Percentiles rank a stretch among this genome's conserved stretches.
These are phyloP conservation scores for Glycine soja DNA, from an alignment of 306 rosid genomes.

Conservation along the genomic window DNA sequence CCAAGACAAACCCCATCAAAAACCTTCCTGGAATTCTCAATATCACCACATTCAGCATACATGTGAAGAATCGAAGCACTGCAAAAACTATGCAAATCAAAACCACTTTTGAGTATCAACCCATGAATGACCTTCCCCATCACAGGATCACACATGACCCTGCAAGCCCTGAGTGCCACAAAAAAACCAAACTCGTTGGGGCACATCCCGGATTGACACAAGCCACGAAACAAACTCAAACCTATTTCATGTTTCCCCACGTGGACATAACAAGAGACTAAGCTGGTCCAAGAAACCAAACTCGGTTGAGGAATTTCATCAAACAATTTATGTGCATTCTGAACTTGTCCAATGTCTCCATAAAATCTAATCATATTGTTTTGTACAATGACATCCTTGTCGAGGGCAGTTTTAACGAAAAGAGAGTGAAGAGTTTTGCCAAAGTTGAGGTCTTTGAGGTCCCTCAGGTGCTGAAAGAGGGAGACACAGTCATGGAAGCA, in stretches of 20 bases:
- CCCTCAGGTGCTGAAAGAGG: constrained; percentile 48
- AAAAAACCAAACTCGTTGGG: constrained; percentile 59
- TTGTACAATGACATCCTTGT: constrained; percentile 50
- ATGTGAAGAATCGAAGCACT: constrained; percentile 49
- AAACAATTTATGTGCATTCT: constrained; percentile 49
- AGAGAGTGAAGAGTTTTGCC: constrained; percentile 53
- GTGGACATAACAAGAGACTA: constrained; percentile 53
- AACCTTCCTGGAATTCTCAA: constrained; percentile 49
- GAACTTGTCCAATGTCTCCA: constrained; percentile 35
- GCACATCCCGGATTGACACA: constrained; percentile 45
- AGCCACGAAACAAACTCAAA: constrained; percentile 41
- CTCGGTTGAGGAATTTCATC: constrained; percentile 60
- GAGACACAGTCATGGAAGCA: constrained; percentile 51
- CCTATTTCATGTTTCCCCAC: constrained; percentile 48
- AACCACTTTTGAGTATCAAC: constrained; percentile 50
- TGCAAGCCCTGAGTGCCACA: constrained; percentile 58
- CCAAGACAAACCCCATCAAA: constrained; percentile 50
- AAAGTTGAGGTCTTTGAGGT: constrained; percentile 26
- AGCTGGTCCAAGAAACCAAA: constrained; percentile 58
- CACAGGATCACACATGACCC: constrained; percentile 38
- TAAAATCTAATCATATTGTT: constrained; percentile 53
- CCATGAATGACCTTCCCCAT: constrained; percentile 57
- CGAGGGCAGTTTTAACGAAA: constrained; percentile 50
- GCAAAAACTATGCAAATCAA: constrained; percentile 44
- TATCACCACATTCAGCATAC: constrained; percentile 50